Conservation (phyloP, 768 basidiomycete genomes). For the Termitomyces sp. region DNA sequence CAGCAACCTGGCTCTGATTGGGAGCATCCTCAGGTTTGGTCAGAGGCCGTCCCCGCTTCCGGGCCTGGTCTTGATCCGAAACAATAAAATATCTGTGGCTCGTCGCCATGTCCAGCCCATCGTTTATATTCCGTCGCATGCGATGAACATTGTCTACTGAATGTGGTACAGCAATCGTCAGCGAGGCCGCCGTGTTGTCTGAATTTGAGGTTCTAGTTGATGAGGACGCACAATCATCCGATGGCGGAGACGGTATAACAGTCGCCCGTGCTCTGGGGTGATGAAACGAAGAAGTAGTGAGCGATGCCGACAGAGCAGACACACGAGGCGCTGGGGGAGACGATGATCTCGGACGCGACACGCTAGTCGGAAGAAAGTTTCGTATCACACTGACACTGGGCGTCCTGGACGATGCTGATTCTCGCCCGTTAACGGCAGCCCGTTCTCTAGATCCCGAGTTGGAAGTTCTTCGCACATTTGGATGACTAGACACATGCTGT, state of each 20-base stretch:
- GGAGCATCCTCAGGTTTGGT: constrained; percentile 16
- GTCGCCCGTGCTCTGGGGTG: constrained; percentile 31
- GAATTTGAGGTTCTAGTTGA: constrained; percentile 20
- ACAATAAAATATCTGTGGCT: constrained; percentile 40
- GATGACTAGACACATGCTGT: constrained; percentile 28
- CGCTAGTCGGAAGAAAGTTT: constrained; percentile 49
- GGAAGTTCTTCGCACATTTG: constrained; percentile 10
- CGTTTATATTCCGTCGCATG: constrained; percentile 32
- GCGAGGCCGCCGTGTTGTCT: constrained; percentile 16
- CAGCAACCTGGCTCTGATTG: constrained; percentile 16
- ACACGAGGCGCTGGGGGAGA: constrained; percentile 33
- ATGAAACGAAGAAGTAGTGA: constrained; percentile 54
- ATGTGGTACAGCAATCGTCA: constrained; percentile 25
- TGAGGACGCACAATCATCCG: constrained; percentile 10
- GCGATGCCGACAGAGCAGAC: constrained; percentile 69
- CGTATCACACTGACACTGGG: constrained; percentile 38
- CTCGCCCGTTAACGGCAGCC: constrained; percentile 13
- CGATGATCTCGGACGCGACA: constrained; percentile 29
- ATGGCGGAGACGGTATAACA: constrained; percentile 10
- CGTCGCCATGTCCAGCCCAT: constrained; percentile 35
- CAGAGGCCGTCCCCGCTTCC: constrained; percentile 19
- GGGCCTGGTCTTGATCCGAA: constrained; percentile 37
- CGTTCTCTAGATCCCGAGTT: constrained; percentile 15
- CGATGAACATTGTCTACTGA: constrained; percentile 32
- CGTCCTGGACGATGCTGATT: constrained; percentile 16